These are phyloP conservation scores for Talaromyces verruculosus DNA, from an alignment of 2,329 filamentous ascomycete genomes.

Conservation along the genomic window DNA sequence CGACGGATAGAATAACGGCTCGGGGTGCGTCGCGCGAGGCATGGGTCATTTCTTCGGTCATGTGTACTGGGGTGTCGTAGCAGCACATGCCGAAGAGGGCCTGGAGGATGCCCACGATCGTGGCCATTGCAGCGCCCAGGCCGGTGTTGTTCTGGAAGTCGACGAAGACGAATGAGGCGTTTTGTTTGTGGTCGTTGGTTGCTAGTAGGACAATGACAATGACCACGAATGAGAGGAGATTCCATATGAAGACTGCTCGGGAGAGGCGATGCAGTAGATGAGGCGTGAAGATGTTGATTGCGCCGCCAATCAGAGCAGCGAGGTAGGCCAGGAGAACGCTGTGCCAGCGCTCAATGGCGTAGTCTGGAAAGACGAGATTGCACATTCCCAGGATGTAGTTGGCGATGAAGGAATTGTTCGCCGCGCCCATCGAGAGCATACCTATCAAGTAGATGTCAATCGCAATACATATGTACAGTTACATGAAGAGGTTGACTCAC, in stretches of 20 bases:
- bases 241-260: conserved; percentile 54
- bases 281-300: conserved; percentile 53
- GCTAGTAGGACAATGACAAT: conserved; percentile 55
- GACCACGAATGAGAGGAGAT: conserved; percentile 54
- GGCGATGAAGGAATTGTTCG: conserved; percentile 55
- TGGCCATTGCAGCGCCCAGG: conserved; percentile 52
- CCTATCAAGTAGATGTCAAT: conserved; percentile 29
- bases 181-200: conserved; percentile 55
- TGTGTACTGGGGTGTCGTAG: conserved; percentile 52
- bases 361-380: conserved; percentile 53
- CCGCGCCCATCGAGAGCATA: conserved; percentile 55
- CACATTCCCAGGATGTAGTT: conserved; percentile 59
- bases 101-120: conserved; percentile 56
- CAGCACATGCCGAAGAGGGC: conserved; percentile 56
- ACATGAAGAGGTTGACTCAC: conserved; percentile 28
- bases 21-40: conserved; percentile 53
- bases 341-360: conserved; percentile 57
- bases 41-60: conserved; percentile 58
- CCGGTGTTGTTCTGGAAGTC: conserved; percentile 58
- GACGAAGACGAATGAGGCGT: conserved; percentile 55
- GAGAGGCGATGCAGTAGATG: conserved; percentile 55
- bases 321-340: conserved; percentile 55
- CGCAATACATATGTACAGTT: background rate
- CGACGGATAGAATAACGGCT: conserved; percentile 49
- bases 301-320: conserved; percentile 47